Evolutionary conservation across 2,329 filamentous ascomycete species (phyloP).

Genomic region (Stromatinia cepivora): DNA sequence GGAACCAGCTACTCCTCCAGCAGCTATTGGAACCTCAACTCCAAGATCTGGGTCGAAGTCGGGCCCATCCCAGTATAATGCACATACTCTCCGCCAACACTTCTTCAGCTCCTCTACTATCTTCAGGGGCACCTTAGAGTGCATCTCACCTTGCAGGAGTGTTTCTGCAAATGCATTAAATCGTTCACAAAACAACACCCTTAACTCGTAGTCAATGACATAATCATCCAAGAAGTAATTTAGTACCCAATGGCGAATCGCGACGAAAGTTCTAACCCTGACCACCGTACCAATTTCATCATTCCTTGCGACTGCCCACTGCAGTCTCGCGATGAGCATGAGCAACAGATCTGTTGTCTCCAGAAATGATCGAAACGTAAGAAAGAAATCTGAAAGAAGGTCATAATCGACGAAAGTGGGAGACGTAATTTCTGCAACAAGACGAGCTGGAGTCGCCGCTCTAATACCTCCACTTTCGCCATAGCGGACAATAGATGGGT

Average conservation of each 20-base stretch:
- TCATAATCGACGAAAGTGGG: conserved; percentile 96
- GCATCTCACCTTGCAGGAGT: conserved; percentile 47
- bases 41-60: conserved; percentile 63
- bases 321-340: conserved; percentile 80
- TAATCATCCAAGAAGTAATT: conserved; percentile 99
- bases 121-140: conserved; percentile 65
- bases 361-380: conserved; percentile 89
- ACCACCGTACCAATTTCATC: conserved; percentile 91
- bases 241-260: conserved; percentile 92
- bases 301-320: conserved; percentile 78
- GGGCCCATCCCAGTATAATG: conserved; percentile 80
- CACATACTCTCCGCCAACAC: conserved; percentile 91
- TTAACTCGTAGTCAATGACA: conserved; percentile 70
- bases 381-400: conserved; percentile 93
- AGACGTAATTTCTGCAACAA: conserved; percentile 95
- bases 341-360: conserved; percentile 73
- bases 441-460: conserved; percentile 84
- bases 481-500: conserved; percentile 80
- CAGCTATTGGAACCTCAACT: conserved; percentile 66
- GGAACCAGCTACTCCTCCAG: conserved; percentile 70
- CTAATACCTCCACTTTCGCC: conserved; percentile 72
- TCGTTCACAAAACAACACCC: conserved; percentile 75
- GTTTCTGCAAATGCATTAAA: conserved; percentile 69
- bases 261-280: conserved; percentile 93
- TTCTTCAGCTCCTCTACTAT: conserved; percentile 94